These are phyloP conservation scores for Ciborinia camelliae DNA, from an alignment of 2,329 filamentous ascomycete species.

Conservation along the genomic window DNA sequence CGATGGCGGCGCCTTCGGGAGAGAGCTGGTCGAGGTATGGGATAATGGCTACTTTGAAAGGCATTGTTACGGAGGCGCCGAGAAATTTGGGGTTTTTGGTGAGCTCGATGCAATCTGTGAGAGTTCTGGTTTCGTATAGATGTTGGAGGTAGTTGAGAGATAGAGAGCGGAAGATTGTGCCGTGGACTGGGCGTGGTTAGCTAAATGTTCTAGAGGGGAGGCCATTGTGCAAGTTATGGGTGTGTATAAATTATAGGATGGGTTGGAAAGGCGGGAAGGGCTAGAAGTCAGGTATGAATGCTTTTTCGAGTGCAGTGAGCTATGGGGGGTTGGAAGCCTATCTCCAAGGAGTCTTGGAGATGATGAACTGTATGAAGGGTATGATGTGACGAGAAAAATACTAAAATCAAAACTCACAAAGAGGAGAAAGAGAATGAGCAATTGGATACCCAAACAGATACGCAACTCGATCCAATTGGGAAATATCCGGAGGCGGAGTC, in stretches of 20 bases:
- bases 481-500: slow-evolving; percentile 24
- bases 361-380: neutral
- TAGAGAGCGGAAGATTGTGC: slow-evolving; percentile 51
- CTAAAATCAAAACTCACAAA: slow-evolving; percentile 12
- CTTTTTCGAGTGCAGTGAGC: neutral
- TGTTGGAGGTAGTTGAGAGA: slow-evolving; percentile 51
- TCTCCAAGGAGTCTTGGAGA: neutral
- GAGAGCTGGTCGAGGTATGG: slow-evolving; percentile 70
- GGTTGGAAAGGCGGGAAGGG: neutral
- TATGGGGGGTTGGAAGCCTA: neutral
- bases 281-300: neutral
- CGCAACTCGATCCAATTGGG: slow-evolving; percentile 29
- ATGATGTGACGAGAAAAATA: neutral
- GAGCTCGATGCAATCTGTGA: slow-evolving; percentile 49
- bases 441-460: slow-evolving; percentile 59
- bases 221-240: neutral
- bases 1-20: slow-evolving; percentile 67
- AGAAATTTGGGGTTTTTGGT: slow-evolving; percentile 58
- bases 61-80: slow-evolving; percentile 76
- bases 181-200: slow-evolving; percentile 48
- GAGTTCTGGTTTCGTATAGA: slow-evolving; percentile 51
- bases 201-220: neutral
- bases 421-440: slow-evolving; percentile 49
- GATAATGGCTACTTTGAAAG: slow-evolving; percentile 76
- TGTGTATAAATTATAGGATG: neutral